Base-by-base conservation (phyloP, 352 stramenopile species). In the Vaucheria bursata region DNA sequence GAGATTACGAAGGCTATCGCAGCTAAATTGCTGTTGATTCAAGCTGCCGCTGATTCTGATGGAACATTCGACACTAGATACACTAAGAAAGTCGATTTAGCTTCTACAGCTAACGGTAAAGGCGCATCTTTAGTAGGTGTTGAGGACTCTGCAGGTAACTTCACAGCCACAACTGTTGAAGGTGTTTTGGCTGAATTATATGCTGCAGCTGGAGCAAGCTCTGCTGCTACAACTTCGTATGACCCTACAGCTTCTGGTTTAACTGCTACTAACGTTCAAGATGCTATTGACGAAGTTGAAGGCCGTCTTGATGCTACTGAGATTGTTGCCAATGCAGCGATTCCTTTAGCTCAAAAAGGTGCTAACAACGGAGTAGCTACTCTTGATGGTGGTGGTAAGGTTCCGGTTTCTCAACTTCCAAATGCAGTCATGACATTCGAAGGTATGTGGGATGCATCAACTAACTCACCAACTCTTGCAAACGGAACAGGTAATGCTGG, bases 331-430 rank as follows among this genome's bases (percentile, higher is more conserved):
- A 59, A 18, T 59, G 25, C 45, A 59, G 45, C 45, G 25, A 59
- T 59, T 59, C 45, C 18, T 18, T 59, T 25, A 18, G 18, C 45
- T 59, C 12, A 59, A 25, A 59, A 59, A 59, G 45, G 45, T 59
- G 45, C 45, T 59, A 59, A 59, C 45, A 59, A 59, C 45, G 45
- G 45, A 18, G 45, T 59, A 18, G 45, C 45, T 18, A 59, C 45
- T 25, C 25, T 59, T 18, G 45, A 59, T 59, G 45, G 12, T 25
- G 45, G 45, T 59, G 45, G 45, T 59, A 59, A 59, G 45, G 25
- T 59, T 59, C 45, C 45, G 18, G 45, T 59, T 59, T 59, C 45
- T 59, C 45, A 59, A 59, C 45, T 59, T 59, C 45, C 45, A 18
- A 59, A 59, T 25, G 18, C 45, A 18, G 45, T 59, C 25, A 59